Evolutionary conservation across 2,329 filamentous ascomycete genomes (phyloP), one percentile per base, ranked within the genome.

Genomic region (Ilyonectria destructans): DNA sequence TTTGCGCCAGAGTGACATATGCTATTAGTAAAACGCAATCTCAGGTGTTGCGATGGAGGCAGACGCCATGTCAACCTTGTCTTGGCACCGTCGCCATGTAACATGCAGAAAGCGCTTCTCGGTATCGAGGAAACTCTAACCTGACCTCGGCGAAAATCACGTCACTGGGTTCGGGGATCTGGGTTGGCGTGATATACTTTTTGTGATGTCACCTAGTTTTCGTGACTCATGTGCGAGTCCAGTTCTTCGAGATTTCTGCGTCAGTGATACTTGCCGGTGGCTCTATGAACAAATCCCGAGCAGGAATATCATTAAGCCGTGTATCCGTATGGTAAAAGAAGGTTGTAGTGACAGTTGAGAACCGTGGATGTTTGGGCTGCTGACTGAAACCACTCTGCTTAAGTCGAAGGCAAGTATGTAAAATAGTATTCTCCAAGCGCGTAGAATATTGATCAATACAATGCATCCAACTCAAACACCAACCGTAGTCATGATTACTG

Each of bases 251-350:
- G 70, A 73, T 46, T 59, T 85, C 82, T 1, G 74, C 74, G 71
- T 87, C 87, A 23, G 83, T 85, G 65, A 87, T 79, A 58, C 79
- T 76, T n/a, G 71, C 72, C 10, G 76, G 67, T 2, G 71, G 71
- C 10, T 67, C 67, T 31, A 60, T 56, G 23, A 80, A 80, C 17
- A 82, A 66, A 71, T 81, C 75, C 59, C 80, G 79, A 56, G 83
- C 80, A 33, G 85, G 85, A 10, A 78, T 76, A 58, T 71, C 74
- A 37, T 80, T 71, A 10, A 84, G 83, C 35, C 81, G 76, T 17
- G 71, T 68, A 33, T 80, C 71, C 26, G 80, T 83, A 68, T 81
- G 72, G 48, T 82, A 77, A 51, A 77, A 77, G 68, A 83, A 82
- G 19, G 81, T 79, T 6, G 79, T 71, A 29, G 80, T 81, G 55